Conservation (phyloP, 768 basidiomycete genomes). For the Trametes elegans region DNA sequence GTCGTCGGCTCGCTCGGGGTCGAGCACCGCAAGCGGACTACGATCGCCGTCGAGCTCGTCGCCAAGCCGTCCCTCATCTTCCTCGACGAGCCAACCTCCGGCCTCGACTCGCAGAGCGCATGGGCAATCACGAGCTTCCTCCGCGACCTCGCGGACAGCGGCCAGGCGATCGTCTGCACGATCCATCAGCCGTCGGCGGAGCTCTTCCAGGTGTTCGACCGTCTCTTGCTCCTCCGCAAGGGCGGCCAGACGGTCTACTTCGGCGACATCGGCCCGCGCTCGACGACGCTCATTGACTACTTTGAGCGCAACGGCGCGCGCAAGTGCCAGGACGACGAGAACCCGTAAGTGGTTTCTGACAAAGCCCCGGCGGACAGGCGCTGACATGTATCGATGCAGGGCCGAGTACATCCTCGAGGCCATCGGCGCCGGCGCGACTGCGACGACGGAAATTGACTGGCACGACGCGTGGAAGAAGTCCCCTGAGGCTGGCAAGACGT, state of each 20-base stretch:
- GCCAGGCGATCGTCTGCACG: conserved; percentile 91
- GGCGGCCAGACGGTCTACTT: conserved; percentile 74
- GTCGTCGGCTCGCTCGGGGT: conserved; percentile 65
- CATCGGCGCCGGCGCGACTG: conserved; percentile 57
- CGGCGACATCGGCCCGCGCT: conserved; percentile 64
- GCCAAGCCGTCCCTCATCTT: conserved; percentile 85
- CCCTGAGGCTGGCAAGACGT: conserved; percentile 36
- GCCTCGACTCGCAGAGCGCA: conserved; percentile 83
- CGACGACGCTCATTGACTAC: conserved; percentile 66
- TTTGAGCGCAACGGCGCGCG: conserved; percentile 70
- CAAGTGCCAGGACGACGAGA: conserved; percentile 61
- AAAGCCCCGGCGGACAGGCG: background rate
- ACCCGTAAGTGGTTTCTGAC: conserved; percentile 44
- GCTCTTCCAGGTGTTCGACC: conserved; percentile 81
- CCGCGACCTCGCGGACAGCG: conserved; percentile 70
- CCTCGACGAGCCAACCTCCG: conserved; percentile 85
- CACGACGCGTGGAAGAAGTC: conserved; percentile 46
- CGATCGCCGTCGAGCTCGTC: conserved; percentile 85
- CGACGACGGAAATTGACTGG: conserved; percentile 46
- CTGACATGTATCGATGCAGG: conserved; percentile 25
- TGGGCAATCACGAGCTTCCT: conserved; percentile 81
- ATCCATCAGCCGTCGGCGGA: conserved; percentile 76
- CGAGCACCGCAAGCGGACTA: conserved; percentile 77
- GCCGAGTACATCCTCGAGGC: conserved; percentile 50
- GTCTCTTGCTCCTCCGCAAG: conserved; percentile 69